These are phyloP conservation scores for Tricholoma sp. DNA, from an alignment of 768 basidiomycete genomes.

Conservation along the genomic window DNA sequence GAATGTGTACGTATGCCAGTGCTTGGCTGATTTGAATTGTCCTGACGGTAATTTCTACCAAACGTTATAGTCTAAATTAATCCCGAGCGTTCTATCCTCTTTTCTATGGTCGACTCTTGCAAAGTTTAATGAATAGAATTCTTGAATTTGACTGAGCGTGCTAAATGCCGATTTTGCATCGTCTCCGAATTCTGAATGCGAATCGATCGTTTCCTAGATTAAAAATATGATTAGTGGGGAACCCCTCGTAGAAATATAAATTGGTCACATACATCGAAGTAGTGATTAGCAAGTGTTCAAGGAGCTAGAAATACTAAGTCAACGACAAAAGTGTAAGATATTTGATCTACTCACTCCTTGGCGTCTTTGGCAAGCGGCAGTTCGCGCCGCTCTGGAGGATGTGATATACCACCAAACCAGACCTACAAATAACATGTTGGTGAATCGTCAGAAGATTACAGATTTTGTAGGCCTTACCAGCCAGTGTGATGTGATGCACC, in stretches of 20 bases:
- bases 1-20: no score
- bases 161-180: conserved; percentile 61
- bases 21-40: no score
- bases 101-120: neutral
- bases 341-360: conserved; percentile 62
- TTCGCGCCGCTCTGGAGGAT: conserved; percentile 87
- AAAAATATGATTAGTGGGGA: neutral
- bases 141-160: conserved; percentile 36
- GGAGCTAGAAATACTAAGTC: conserved; percentile 51
- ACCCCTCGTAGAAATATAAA: neutral
- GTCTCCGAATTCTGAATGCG: conserved; percentile 69
- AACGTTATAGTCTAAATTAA: neutral
- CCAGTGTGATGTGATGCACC: conserved; percentile 99
- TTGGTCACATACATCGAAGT: conserved; percentile 75
- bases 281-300: conserved; percentile 80
- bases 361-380: conserved; percentile 91
- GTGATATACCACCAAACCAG: conserved; percentile 85
- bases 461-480: conserved; percentile 50
- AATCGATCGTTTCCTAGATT: conserved; percentile 66
- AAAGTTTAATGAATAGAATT: neutral
- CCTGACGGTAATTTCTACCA: neutral
- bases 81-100: neutral
- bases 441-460: neutral
- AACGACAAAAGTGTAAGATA: conserved; percentile 2
- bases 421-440: conserved; percentile 39